Conservation (phyloP, 1,284 basidiomycete genomes). For the Ganoderma leucocontextum region DNA sequence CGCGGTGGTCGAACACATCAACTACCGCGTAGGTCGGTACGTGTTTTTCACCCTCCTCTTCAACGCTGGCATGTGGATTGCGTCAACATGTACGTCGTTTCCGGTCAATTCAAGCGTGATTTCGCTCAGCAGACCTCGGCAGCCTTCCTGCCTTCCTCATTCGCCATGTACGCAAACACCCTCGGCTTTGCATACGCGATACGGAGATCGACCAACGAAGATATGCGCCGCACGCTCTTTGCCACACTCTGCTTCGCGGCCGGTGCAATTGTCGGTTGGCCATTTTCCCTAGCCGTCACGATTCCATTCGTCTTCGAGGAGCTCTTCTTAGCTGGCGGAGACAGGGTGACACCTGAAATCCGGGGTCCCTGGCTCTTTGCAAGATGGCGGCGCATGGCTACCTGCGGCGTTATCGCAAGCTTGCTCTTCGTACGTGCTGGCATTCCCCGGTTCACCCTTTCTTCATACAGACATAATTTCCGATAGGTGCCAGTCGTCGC, state of each 20-base stretch:
- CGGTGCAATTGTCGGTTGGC: constrained; percentile 95
- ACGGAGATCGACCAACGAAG: constrained; percentile 67
- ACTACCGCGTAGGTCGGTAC: constrained; percentile 91
- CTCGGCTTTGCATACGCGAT: constrained; percentile 85
- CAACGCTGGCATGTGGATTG: constrained; percentile 94
- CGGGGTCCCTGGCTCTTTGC: constrained; percentile 63
- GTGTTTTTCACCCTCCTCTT: constrained; percentile 86
- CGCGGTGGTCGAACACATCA: constrained; percentile 83
- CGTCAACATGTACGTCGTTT: constrained; percentile 73
- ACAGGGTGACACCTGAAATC: constrained; percentile 65
- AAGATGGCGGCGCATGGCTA: constrained; percentile 70
- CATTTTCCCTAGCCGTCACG: constrained; percentile 88
- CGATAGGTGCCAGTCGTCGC: constrained; percentile 74
- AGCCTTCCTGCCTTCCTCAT: constrained; percentile 95
- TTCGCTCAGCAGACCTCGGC: constrained; percentile 16
- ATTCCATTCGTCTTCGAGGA: constrained; percentile 94
- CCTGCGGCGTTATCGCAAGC: constrained; percentile 64
- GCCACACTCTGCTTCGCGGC: constrained; percentile 81
- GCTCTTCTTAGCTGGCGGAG: constrained; percentile 80
- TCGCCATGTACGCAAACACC: constrained; percentile 92
- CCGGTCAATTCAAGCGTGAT: neutral
- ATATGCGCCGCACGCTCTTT: constrained; percentile 63
- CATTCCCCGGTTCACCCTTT: neutral
- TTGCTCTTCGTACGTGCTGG: constrained; percentile 70
- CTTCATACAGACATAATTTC: neutral